phyloP scores from a whole-genome alignment of 2,329 filamentous ascomycete species.

The Penicillium sp. region DNA sequence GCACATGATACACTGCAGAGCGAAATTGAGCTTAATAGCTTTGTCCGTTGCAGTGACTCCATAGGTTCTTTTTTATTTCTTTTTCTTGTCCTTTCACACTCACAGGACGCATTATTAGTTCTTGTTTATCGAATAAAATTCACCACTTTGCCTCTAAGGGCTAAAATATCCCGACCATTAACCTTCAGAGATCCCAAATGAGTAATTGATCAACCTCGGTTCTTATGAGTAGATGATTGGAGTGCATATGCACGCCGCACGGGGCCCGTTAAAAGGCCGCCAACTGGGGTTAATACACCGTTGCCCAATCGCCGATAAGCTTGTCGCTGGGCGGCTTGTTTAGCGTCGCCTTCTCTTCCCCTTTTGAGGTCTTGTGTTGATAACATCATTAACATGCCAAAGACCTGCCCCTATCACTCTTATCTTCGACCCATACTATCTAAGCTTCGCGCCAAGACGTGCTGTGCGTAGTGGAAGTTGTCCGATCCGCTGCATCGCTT shows the following conservation, averaged over 20 bases:
- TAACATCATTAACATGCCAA: background rate
- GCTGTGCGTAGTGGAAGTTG: background rate
- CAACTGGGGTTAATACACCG: background rate
- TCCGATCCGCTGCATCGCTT: background rate
- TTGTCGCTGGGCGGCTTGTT: slow-evolving; percentile 21
- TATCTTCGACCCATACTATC: background rate
- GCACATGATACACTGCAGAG: background rate
- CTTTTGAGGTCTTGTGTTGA: slow-evolving; percentile 12
- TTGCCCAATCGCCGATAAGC: slow-evolving; percentile 12
- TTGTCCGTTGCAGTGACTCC: background rate
- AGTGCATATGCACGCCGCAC: background rate
- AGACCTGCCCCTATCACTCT: slow-evolving; percentile 3
- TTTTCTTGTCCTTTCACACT: no score
- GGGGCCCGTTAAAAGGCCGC: background rate
- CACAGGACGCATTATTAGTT: no score
- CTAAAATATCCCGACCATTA: background rate
- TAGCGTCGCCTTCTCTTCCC: slow-evolving; percentile 23
- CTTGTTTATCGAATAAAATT: background rate
- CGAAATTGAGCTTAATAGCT: background rate
- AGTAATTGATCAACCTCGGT: no score
- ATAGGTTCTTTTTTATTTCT: background rate
- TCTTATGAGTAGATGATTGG: background rate
- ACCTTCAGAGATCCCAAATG: background rate
- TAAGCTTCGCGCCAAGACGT: background rate
- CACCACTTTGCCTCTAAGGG: background rate